Conservation (phyloP, 208 protist species). For the Leishmania major region DNA sequence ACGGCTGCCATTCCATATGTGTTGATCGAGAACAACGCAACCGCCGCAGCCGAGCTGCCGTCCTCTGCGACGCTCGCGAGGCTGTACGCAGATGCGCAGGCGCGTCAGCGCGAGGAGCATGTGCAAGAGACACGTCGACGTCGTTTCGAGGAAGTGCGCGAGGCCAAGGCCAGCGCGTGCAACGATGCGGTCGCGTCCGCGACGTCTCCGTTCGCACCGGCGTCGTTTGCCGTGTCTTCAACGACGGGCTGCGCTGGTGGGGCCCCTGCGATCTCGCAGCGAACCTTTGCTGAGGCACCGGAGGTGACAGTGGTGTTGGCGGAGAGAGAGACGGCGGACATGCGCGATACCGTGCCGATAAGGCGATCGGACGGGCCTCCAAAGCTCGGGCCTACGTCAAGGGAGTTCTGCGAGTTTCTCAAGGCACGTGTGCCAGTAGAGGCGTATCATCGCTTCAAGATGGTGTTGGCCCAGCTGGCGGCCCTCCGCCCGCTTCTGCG, state of each 20-base stretch:
- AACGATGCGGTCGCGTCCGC: neutral
- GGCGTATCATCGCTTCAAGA: conserved; percentile 67
- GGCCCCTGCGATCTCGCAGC: neutral
- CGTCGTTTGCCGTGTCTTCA: neutral
- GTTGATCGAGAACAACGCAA: neutral
- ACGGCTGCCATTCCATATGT: conserved; percentile 31
- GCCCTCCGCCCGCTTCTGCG: conserved; percentile 25
- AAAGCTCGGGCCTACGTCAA: conserved; percentile 52
- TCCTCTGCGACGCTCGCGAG: conserved; percentile 36
- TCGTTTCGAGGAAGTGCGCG: conserved; percentile 37
- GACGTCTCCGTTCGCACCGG: conserved; percentile 2
- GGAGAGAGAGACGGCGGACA: neutral
- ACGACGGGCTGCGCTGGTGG: neutral
- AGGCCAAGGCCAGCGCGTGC: conserved; percentile 10
- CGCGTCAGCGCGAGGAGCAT: conserved; percentile 18
- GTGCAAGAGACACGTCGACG: conserved; percentile 21
- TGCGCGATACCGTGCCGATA: neutral
- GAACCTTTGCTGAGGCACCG: neutral
- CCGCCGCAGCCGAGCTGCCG: conserved; percentile 14
- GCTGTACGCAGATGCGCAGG: conserved; percentile 36
- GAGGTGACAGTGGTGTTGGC: neutral
- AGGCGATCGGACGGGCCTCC: neutral
- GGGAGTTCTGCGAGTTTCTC: conserved; percentile 86
- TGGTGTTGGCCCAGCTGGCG: conserved; percentile 58
- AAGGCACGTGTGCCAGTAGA: conserved; percentile 52